These are phyloP conservation scores for Fusarium sublunatum DNA, from an alignment of 2,329 filamentous ascomycete species.

Conservation along the genomic window DNA sequence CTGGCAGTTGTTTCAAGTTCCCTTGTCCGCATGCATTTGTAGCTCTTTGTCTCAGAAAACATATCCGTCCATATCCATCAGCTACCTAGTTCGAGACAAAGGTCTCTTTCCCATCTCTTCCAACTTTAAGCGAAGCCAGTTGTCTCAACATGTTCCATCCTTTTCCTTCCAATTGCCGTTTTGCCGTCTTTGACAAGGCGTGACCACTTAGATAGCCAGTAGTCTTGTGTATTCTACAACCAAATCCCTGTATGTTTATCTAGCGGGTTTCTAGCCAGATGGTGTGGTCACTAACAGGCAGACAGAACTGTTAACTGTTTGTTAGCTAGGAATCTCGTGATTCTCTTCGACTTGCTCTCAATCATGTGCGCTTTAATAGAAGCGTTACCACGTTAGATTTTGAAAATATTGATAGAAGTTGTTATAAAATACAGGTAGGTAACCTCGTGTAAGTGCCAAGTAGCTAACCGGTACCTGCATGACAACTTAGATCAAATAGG, in stretches of 20 bases:
- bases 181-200: not conserved
- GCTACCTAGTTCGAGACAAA: slow-evolving; percentile 13
- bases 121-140: slow-evolving; percentile 29
- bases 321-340: too few species aligned
- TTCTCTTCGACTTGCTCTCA: too few species aligned
- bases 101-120: slow-evolving; percentile 9
- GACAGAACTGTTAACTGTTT: too few species aligned
- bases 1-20: slow-evolving; percentile 4
- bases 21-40: slow-evolving; percentile 6
- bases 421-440: too few species aligned
- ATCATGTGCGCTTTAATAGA: too few species aligned
- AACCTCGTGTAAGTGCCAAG: too few species aligned
- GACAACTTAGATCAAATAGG: too few species aligned
- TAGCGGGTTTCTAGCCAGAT: not conserved
- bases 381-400: too few species aligned
- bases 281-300: not conserved
- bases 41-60: slow-evolving; percentile 5
- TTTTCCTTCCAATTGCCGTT: slow-evolving; percentile 12
- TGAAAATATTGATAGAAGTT: too few species aligned
- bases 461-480: too few species aligned
- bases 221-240: too few species aligned
- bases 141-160: slow-evolving; percentile 27
- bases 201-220: not conserved
- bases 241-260: too few species aligned
- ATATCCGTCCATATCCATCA: slow-evolving; percentile 4